Evolutionary conservation across 805 yeast genomes (phyloP).

Genomic region (Blastobotrys chiropterorum): DNA sequence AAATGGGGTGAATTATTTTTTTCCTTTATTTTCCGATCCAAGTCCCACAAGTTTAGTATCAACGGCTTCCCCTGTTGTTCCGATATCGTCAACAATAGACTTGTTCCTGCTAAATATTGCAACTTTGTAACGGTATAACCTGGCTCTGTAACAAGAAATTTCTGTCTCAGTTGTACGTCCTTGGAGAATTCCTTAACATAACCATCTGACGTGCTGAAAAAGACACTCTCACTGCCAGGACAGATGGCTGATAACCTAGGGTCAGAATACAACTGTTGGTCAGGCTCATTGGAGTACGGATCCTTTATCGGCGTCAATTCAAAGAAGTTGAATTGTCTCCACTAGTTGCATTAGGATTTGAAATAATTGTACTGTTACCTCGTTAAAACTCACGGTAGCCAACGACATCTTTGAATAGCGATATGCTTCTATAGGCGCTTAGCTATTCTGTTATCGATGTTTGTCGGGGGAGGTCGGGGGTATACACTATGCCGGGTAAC

Average conservation of each 20-base stretch:
- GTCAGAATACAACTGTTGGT: conserved; percentile 70
- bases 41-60: conserved; percentile 65
- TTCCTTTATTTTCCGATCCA: conserved; percentile 37
- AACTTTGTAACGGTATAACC: conserved; percentile 61
- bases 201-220: conserved; percentile 51
- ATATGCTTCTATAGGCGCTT: not conserved
- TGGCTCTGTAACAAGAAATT: conserved; percentile 59
- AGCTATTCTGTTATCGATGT: not conserved
- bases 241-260: conserved; percentile 61
- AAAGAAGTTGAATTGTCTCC: conserved; percentile 85
- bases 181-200: conserved; percentile 50
- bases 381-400: conserved; percentile 4
- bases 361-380: not conserved
- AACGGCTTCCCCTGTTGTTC: conserved; percentile 69
- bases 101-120: conserved; percentile 41
- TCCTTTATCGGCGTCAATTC: conserved; percentile 80
- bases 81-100: conserved; percentile 57
- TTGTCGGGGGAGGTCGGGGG: not conserved
- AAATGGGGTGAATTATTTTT: conserved; percentile 36
- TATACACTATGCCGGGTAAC: not conserved
- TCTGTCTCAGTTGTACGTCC: conserved; percentile 40
- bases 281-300: conserved; percentile 55
- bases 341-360: conserved; percentile 27
- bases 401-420: conserved; percentile 2
- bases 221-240: conserved; percentile 46